A percentile compares a stretch with the other conserved stretches of the same genome.
These are phyloP conservation scores for Verbascum thapsus DNA, from an alignment of 257 asterid genomes.

Conservation along the genomic window DNA sequence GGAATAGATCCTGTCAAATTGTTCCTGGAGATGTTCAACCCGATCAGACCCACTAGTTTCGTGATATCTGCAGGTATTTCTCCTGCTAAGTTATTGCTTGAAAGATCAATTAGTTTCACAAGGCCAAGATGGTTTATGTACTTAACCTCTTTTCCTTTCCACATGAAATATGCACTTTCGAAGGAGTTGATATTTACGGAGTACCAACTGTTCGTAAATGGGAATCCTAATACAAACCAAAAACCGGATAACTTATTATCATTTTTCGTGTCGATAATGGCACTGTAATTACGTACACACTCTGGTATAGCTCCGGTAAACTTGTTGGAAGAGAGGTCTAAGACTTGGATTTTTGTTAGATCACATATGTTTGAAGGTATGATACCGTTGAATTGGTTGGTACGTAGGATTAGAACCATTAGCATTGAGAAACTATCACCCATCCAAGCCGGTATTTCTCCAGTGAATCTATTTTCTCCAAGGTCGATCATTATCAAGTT, in stretches of 20 bases:
- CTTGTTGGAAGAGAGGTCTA: constrained; percentile 31
- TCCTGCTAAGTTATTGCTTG: constrained; percentile 3
- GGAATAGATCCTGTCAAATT: constrained; percentile 22
- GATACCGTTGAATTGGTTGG: constrained; percentile 24
- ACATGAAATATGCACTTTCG: constrained; percentile 6
- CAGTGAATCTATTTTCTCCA: constrained; percentile 27
- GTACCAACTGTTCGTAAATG: not conserved
- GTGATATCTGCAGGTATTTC: constrained; percentile 21
- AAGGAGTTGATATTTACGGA: too few species aligned
- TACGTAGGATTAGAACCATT: constrained; percentile 19
- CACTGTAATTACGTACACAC: constrained; percentile 23
- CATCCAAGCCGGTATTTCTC: constrained; percentile 31
- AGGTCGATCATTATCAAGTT: constrained; percentile 20
- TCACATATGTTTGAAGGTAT: constrained; percentile 28
- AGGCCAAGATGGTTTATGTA: not conserved
- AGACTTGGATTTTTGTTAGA: constrained; percentile 18
- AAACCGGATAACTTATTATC: too few species aligned
- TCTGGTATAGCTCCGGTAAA: constrained; percentile 30
- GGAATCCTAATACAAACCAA: not conserved
- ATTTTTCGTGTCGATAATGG: not conserved
- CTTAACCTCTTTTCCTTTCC: constrained; percentile 8
- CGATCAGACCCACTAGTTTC: constrained; percentile 13
- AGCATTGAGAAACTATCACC: constrained; percentile 1
- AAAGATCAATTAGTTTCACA: constrained; percentile 21
- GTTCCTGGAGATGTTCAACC: constrained; percentile 28